Evolutionary conservation across 805 yeast species (phyloP), one percentile per base, ranked within the genome.

Genomic region (Ogataea paraovalis): DNA sequence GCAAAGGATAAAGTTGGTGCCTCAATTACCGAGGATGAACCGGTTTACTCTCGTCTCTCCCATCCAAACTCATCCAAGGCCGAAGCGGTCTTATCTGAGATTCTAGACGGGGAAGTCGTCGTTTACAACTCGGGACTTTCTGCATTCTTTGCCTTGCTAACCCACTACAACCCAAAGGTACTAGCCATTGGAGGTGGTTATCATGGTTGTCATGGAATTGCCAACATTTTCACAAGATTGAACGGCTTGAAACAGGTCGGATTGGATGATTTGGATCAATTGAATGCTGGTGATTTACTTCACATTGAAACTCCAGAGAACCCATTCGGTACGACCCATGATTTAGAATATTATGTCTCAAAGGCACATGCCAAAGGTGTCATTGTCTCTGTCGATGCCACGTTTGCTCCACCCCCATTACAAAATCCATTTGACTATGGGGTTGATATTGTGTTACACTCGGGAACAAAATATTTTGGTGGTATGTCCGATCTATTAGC

Each of bases 401-500:
- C 97, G 0, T 87, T 92, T 67, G 97, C 96, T 9, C 96, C 97
- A 19, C 96, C 96, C 13, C 96, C 96, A 16, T 68, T 90, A 48
- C 85, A 81, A 57, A 79, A 88, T 51, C 92, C 96, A 4, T 88
- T 89, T 68, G 74, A 74, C 36, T 84, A 79, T 58, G 96, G 92
- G 42, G 96, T 85, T 27, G 97, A 92, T 65, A 68, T 89, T 54
- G 82, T 92, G n/a, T 71, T 92, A 78, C 97, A 91, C 65, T 88
- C 97, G 1, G 96, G 90, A 1, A 91, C 97, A 0, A 91, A 91
- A 64, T 92, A 85, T 68, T 85, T 89, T 60, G 97, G 96, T 36
- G 97, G 98, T n/a, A 97, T 91, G 67, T 87, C 96, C 6, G 97
- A 91, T 64, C 69, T 90, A 39, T 71, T 91, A 43, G 90, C 96